Evolutionary conservation across 306 rosid genomes (phyloP).

Genomic region (cucumber (Cucumis sativus)): DNA sequence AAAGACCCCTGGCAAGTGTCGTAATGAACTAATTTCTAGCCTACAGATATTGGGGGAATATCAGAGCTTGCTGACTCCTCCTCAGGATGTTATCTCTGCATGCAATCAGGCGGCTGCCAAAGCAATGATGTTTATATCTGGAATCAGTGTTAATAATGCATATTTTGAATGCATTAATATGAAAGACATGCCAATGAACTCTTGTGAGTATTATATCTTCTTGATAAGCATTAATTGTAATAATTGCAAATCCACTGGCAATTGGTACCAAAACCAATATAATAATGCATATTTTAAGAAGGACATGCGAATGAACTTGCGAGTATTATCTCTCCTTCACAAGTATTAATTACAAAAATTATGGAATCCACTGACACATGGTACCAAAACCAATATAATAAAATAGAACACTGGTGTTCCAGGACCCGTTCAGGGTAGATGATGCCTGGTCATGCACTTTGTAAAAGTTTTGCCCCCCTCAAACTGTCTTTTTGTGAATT

Average conservation of each 20-base stretch:
- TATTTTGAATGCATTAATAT: constrained; percentile 65
- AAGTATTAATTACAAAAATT: not conserved
- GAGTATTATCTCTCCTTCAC: too few relatives aligned
- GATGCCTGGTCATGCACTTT: not conserved
- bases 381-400: not conserved
- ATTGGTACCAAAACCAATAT: too few relatives aligned
- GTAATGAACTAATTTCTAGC: constrained; percentile 59
- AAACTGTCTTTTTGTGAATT: not conserved
- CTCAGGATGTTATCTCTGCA: constrained; percentile 49
- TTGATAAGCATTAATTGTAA: not conserved
- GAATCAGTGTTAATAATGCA: constrained; percentile 51
- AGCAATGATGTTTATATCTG: constrained; percentile 72
- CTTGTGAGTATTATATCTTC: constrained; percentile 42
- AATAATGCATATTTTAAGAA: too few relatives aligned
- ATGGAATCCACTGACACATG: not conserved
- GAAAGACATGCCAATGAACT: constrained; percentile 61
- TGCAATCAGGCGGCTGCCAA: constrained; percentile 93
- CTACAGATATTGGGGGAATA: constrained; percentile 75
- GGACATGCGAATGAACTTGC: too few relatives aligned
- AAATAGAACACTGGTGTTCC: not conserved
- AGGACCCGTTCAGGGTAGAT: not conserved
- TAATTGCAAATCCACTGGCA: too few relatives aligned
- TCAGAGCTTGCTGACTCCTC: constrained; percentile 74
- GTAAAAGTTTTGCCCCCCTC: not conserved
- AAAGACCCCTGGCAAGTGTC: constrained; percentile 42